Evolutionary conservation across 768 basidiomycete species (phyloP), one percentile per base, ranked within the genome.

Genomic region (Termitomyces sp.): DNA sequence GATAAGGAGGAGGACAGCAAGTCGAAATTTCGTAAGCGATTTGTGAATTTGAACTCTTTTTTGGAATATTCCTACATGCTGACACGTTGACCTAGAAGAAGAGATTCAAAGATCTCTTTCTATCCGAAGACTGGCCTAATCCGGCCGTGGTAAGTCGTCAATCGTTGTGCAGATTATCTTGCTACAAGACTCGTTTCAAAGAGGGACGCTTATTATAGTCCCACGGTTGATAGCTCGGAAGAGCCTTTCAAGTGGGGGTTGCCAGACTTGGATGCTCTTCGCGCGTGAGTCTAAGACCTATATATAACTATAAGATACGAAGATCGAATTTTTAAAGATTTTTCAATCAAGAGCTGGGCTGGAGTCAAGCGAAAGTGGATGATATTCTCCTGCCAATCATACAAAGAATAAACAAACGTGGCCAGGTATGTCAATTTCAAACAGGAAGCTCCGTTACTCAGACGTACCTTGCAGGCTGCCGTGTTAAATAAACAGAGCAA

Each of bases 181-280:
- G 54, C 35, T 58, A 58, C 25, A 34, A 14, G 12, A 19, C 39
- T 46, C 44, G 11, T 19, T 50, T 42, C 12, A 0, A 66, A 97
- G 94, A 77, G 89, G 56, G 92, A 96, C 57, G 96, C 93, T 9
- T 99, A 99, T 70, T 89, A 90, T 66, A 85, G 94, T 65, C 96
- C 96, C 0, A 82, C 86, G 0, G 89, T 96, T 7, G 94, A 98
- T 67, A 82, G 84, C 39, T 96, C 94, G 0, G 87, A 94, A 54
- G 95, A 98, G 60, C 86, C 90, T 0, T 98, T 99, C 69, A 91
- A 93, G 64, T 99, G 96, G 96, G 94, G 92, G 4, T 74, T 94
- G 59, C 93, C 95, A n/a, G 97, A 98, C 67, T 82, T 99, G 2
- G 93, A 97, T 66, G 94, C 88, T 3, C 80, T 99, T 53, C 84